These are phyloP conservation scores for Claviceps maximensis DNA, from an alignment of 2,329 filamentous ascomycete genomes.

Conservation along the genomic window DNA sequence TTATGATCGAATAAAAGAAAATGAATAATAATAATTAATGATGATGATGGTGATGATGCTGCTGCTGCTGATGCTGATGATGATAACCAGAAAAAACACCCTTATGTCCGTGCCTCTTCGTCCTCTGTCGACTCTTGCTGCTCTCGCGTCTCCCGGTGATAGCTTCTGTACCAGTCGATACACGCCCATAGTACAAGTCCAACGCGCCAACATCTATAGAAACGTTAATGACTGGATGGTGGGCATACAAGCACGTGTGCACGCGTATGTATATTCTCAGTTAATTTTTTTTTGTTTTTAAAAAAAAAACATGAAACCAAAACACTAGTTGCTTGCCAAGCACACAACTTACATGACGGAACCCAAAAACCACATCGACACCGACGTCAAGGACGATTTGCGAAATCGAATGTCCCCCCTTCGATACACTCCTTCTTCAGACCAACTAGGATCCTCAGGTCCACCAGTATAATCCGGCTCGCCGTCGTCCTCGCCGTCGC, in stretches of 20 bases:
- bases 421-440: too few species aligned
- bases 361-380: conserved; percentile 10
- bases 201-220: neutral
- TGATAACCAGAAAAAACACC: too few species aligned
- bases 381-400: neutral
- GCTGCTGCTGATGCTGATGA: too few species aligned
- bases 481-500: neutral
- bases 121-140: neutral
- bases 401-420: conserved; percentile 6
- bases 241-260: too few species aligned
- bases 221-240: too few species aligned
- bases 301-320: neutral
- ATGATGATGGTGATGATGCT: too few species aligned
- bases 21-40: too few species aligned
- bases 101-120: neutral
- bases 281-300: too few species aligned
- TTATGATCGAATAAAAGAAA: too few species aligned
- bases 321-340: too few species aligned
- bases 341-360: conserved; percentile 13
- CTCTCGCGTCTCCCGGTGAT: neutral
- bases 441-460: too few species aligned
- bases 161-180: neutral
- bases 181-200: neutral
- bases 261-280: too few species aligned
- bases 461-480: neutral